A percentile compares a stretch with the other conserved stretches of the same genome.
Evolutionary conservation across 1,284 basidiomycete genomes (phyloP).

Genomic region (Schizophyllum commune): DNA sequence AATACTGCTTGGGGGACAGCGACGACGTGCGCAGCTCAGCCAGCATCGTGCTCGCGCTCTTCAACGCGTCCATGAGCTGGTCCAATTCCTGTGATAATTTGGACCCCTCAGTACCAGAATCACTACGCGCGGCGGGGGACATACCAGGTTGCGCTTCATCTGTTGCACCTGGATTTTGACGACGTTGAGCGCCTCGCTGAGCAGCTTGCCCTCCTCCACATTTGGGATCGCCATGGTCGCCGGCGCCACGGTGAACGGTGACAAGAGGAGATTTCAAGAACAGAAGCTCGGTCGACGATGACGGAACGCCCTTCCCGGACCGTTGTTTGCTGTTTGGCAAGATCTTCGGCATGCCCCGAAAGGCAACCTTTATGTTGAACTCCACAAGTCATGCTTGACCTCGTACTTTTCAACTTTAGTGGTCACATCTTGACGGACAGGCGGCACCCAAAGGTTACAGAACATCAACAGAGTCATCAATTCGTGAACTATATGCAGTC

Average conservation of each 20-base stretch:
- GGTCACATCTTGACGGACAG: no score
- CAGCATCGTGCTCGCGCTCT: conserved; percentile 92
- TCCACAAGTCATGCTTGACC: neutral
- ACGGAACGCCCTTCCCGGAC: neutral
- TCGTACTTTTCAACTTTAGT: no score
- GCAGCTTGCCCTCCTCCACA: conserved; percentile 70
- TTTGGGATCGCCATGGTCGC: conserved; percentile 31
- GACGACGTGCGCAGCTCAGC: conserved; percentile 90
- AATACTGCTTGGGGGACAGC: conserved; percentile 92
- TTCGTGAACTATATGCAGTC: neutral
- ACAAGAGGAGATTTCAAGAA: neutral
- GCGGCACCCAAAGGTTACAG: neutral
- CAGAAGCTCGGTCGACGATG: neutral
- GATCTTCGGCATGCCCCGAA: neutral
- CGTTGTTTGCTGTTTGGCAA: neutral
- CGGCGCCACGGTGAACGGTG: neutral
- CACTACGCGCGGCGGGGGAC: conserved; percentile 21
- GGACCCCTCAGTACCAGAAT: neutral
- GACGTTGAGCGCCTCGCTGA: conserved; percentile 75
- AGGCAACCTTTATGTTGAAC: neutral
- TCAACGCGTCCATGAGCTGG: conserved; percentile 95
- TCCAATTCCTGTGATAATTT: conserved; percentile 63
- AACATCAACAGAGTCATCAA: neutral
- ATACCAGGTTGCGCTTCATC: conserved; percentile 86
- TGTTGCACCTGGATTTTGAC: conserved; percentile 92